A percentile compares a stretch with the other conserved stretches of the same genome.
Evolutionary conservation across 441 rosid genomes (phyloP).

Genomic region (Metrosideros polymorpha): DNA sequence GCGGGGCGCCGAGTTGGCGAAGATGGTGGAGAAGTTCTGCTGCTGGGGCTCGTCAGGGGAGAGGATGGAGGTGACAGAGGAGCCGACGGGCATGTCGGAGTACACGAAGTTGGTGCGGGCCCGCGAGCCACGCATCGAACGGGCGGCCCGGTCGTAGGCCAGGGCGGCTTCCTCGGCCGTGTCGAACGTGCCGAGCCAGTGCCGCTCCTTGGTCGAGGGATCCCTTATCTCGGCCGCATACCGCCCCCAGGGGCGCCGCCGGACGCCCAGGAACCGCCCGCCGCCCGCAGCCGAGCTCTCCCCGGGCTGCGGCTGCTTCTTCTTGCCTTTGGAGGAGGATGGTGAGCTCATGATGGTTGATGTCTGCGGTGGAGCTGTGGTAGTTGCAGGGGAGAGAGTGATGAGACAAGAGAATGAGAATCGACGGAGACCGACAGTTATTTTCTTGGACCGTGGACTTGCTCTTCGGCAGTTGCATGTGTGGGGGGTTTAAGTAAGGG

Average conservation of each 20-base stretch:
- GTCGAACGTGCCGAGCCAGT: conserved; percentile 85
- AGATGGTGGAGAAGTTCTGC: conserved; percentile 11
- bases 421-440: neutral
- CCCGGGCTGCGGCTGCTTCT: conserved; percentile 24
- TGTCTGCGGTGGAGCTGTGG: too few species aligned
- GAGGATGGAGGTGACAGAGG: conserved; percentile 63
- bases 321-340: conserved; percentile 42
- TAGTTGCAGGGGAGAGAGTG: neutral
- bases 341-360: conserved; percentile 23
- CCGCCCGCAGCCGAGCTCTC: conserved; percentile 6
- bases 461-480: neutral
- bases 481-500: neutral
- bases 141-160: conserved; percentile 78
- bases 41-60: conserved; percentile 56
- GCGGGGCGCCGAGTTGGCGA: neutral
- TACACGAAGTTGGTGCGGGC: conserved; percentile 81
- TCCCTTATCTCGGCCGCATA: conserved; percentile 84
- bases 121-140: conserved; percentile 64
- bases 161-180: conserved; percentile 78
- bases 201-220: conserved; percentile 77
- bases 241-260: conserved; percentile 86
- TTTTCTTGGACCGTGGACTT: neutral
- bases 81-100: conserved; percentile 67
- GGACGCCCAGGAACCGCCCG: conserved; percentile 55
- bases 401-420: neutral